Evolutionary conservation across 108 stramenopile species (phyloP).

Genomic region (Pelagomonas calceolata): DNA sequence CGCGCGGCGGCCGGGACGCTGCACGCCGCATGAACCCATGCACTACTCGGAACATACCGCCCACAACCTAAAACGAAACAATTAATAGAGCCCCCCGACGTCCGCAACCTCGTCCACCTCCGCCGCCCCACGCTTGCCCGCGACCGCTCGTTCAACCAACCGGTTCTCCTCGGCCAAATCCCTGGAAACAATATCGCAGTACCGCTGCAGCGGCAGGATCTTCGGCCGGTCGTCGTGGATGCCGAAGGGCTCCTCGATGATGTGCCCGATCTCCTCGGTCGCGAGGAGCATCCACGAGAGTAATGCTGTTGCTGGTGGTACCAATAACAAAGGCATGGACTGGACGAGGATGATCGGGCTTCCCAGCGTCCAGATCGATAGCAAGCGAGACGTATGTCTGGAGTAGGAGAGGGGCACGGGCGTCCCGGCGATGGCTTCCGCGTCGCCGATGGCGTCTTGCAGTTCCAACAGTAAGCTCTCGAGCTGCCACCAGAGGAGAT

Average conservation of each 20-base stretch:
- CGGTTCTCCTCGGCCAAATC: no score
- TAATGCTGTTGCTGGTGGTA: background rate
- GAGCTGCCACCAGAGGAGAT: background rate
- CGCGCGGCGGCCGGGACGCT: no score
- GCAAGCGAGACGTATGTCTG: conserved; percentile 32
- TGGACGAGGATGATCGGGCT: no score
- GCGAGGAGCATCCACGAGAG: background rate
- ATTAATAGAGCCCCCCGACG: no score
- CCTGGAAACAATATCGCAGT: no score
- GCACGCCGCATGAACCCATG: no score
- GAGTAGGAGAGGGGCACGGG: conserved; percentile 48
- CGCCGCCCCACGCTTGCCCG: no score
- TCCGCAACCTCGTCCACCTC: no score
- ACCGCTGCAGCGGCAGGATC: background rate
- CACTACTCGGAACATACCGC: no score
- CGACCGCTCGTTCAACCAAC: no score
- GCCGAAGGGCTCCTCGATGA: conserved; percentile 9
- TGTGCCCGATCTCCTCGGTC: background rate
- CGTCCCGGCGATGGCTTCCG: conserved; percentile 13
- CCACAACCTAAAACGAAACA: no score
- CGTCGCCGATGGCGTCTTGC: background rate
- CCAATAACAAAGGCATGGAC: conserved; percentile 23
- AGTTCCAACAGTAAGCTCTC: background rate
- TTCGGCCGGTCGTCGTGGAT: background rate
- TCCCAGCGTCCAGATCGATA: conserved; percentile 24